Evolutionary conservation across 2,329 filamentous ascomycete species (phyloP).

Genomic region (Talaromyces sp.): DNA sequence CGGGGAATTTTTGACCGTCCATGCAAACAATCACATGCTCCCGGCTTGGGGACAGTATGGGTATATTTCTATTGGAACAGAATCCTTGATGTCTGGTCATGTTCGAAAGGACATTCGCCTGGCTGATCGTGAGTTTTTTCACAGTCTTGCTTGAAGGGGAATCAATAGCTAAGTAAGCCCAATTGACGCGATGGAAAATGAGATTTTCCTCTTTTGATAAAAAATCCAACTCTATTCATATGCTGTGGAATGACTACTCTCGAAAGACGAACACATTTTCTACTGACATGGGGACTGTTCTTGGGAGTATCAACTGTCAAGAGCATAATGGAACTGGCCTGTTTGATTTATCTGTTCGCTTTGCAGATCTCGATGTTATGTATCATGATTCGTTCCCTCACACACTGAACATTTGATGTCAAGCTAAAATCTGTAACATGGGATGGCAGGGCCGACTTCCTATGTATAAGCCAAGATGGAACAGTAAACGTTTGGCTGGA

Average conservation of each 20-base stretch:
- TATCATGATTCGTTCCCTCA: background rate
- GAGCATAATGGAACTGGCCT: background rate
- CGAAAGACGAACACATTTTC: background rate
- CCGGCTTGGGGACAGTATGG: conserved; percentile 1
- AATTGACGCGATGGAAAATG: conserved; percentile 4
- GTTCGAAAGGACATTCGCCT: conserved; percentile 4
- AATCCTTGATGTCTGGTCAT: too few species aligned
- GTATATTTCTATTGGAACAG: background rate
- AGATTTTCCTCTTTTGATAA: conserved; percentile 1
- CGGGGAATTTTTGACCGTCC: background rate
- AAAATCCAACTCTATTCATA: background rate
- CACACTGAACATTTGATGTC: too few species aligned
- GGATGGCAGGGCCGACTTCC: too few species aligned
- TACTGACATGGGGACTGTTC: background rate
- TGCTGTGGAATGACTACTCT: background rate
- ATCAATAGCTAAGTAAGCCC: background rate
- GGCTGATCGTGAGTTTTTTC: background rate
- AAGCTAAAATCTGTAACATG: too few species aligned
- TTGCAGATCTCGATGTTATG: background rate
- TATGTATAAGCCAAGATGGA: too few species aligned
- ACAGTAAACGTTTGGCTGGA: too few species aligned
- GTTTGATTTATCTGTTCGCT: background rate
- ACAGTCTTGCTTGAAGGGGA: background rate
- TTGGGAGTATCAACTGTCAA: background rate
- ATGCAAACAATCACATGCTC: conserved; percentile 4